Evolutionary conservation across 768 basidiomycete species (phyloP), one percentile per base, ranked within the genome.

Genomic region (Daedaleopsis nitida): DNA sequence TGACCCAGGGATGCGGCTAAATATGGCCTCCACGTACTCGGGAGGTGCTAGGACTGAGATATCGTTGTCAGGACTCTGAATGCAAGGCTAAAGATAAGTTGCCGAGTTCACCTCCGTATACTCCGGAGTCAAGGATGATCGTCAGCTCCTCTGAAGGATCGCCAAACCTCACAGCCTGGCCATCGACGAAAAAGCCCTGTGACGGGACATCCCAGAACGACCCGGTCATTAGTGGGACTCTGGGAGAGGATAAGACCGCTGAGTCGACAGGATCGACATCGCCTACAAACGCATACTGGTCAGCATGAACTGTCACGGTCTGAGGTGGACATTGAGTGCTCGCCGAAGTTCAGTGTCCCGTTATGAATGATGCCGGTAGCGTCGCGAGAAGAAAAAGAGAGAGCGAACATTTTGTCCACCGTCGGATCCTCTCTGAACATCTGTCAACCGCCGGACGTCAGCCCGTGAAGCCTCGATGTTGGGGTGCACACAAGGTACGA

Each of bases 11-110:
- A 56, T 27, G 8, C 34, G 48, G 39, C 51, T 24, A 49, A 56
- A 59, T 53, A 64, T 50, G 37, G 62, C 62, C 19, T 55, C 49
- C 10, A 64, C 48, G 44, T 59, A 51, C n/a, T 52, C 47, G 8
- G 54, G 32, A 4, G 54, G 62, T 5, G 58, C 54, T 1, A 51
- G 35, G 4, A 47, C 52, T 43, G 53, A 32, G 27, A 7, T 32
- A 3, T 32, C 3, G 27, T 32, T 32, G 27, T 32, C 27, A 32
- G 27, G 4, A 32, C 27, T 32, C 27, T 32, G 7, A 32, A 3
- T 32, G 7, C 27, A 7, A 32, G 7, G 27, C 27, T 32, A 7
- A 32, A 32, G 7, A 32, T 32, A 32, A 3, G 27, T 32, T 32
- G 27, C 27, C 3, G 27, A 32, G 3, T 3, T 32, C 27, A 42